Conservation (phyloP, 768 basidiomycete genomes). For the Boletus sp. region DNA sequence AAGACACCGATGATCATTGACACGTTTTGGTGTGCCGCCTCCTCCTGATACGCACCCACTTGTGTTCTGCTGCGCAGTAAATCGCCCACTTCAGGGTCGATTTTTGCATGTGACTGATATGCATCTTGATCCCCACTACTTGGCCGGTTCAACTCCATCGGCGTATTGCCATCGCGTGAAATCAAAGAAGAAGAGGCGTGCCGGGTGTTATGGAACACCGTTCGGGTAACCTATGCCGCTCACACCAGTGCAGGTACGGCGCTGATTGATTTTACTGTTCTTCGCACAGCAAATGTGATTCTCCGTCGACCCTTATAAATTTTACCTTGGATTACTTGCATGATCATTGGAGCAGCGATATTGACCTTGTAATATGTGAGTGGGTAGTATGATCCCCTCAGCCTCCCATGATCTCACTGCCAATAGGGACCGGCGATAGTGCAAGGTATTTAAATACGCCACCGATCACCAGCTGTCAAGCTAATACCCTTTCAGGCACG, state of each 20-base stretch:
- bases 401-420: too few relatives aligned
- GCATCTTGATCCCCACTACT: background rate
- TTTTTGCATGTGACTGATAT: background rate
- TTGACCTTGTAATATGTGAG: background rate
- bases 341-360: background rate
- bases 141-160: background rate
- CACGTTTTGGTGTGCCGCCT: too few relatives aligned
- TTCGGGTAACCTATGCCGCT: background rate
- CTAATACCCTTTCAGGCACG: background rate
- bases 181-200: background rate
- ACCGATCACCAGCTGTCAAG: background rate
- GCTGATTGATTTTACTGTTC: background rate
- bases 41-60: background rate
- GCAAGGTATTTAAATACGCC: background rate
- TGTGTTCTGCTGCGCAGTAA: background rate
- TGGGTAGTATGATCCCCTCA: too few relatives aligned
- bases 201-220: background rate
- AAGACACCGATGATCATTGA: too few relatives aligned
- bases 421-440: background rate
- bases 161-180: background rate
- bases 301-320: background rate
- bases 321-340: background rate
- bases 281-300: conserved; percentile 3
- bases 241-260: background rate
- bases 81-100: background rate